phyloP scores from a whole-genome alignment of 1,139 yeast genomes.

The Blastobotrys illinoisensis region DNA sequence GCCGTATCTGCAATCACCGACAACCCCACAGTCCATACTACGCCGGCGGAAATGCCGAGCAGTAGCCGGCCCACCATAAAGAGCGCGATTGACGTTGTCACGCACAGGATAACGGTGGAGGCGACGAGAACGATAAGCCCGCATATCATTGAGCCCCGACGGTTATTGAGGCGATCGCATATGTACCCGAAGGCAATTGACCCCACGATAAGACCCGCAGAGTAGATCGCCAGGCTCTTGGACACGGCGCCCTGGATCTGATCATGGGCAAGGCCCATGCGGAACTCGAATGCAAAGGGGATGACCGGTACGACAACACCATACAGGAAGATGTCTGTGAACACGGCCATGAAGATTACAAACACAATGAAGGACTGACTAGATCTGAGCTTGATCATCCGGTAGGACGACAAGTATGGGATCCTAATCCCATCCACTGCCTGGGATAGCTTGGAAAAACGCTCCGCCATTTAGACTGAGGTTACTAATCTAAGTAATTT shows the following conservation, averaged over 20 bases:
- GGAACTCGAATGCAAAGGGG: conserved; percentile 30
- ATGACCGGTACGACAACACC: conserved; percentile 33
- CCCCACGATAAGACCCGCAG: conserved; percentile 33
- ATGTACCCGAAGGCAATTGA: conserved; percentile 31
- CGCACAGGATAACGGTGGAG: conserved; percentile 29
- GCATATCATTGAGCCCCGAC: conserved; percentile 29
- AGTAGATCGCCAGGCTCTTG: conserved; percentile 30
- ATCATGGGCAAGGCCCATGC: conserved; percentile 27
- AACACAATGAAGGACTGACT: conserved; percentile 25
- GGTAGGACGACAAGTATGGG: conserved; percentile 4
- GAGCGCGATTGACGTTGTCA: conserved; percentile 26
- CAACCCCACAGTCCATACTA: conserved; percentile 37
- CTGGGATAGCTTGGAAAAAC: neutral
- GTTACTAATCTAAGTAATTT: neutral
- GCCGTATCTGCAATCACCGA: conserved; percentile 34
- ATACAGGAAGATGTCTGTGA: conserved; percentile 33
- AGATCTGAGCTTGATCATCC: conserved; percentile 24
- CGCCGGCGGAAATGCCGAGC: conserved; percentile 35
- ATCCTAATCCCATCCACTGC: neutral
- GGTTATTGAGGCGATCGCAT: conserved; percentile 25
- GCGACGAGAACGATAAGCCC: conserved; percentile 32
- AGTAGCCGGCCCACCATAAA: conserved; percentile 32
- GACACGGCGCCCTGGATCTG: conserved; percentile 30
- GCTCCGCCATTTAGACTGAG: neutral
- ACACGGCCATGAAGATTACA: conserved; percentile 30